Conservation (phyloP, 306 rosid genomes). For the Begonia peltatifolia region DNA sequence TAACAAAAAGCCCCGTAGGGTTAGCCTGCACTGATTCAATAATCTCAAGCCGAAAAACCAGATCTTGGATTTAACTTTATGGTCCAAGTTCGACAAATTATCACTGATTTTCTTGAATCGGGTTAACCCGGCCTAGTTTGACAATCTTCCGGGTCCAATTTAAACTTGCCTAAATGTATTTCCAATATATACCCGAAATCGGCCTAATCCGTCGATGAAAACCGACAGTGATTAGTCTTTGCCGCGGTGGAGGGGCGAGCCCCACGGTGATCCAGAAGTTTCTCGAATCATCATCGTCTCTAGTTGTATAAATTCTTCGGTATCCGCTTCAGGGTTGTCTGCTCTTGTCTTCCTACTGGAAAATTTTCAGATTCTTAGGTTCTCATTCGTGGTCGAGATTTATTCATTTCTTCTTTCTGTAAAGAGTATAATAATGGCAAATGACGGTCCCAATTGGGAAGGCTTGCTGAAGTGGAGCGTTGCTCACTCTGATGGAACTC, state of each 20-base stretch:
- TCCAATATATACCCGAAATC: neutral
- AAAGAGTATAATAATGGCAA: slow-evolving; percentile 34
- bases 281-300: slow-evolving; percentile 8
- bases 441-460: slow-evolving; percentile 75
- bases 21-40: no score
- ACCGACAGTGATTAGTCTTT: neutral
- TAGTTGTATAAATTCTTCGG: neutral
- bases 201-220: neutral
- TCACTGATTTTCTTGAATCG: no score
- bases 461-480: slow-evolving; percentile 87
- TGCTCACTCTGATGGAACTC: slow-evolving; percentile 66
- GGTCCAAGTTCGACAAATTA: no score
- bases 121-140: no score
- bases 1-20: no score
- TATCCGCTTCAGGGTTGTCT: rapidly evolving
- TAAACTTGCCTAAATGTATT: no score
- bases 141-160: no score
- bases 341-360: neutral
- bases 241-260: no score
- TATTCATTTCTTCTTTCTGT: neutral
- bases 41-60: no score
- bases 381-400: neutral
- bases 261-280: slow-evolving; percentile 2
- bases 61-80: no score
- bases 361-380: no score